Base-by-base conservation (phyloP, 1,284 basidiomycete species). In the Mycena sp. region DNA sequence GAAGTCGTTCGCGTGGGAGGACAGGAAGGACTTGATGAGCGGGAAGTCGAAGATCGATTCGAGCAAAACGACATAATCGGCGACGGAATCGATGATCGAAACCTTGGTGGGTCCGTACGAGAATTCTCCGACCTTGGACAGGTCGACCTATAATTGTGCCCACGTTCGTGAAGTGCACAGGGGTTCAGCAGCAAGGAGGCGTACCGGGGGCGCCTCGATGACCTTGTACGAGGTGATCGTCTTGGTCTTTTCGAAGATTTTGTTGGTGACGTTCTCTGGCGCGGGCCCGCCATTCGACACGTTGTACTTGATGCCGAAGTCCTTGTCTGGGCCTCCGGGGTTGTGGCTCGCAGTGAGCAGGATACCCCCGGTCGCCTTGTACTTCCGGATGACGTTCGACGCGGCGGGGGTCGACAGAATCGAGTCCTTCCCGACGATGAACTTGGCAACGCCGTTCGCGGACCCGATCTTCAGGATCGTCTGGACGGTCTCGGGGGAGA, bases 291-390 rank as follows among this genome's bases (percentile, higher is more conserved):
- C 97, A 73, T 99, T 99, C 46, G 91, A 90, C 61, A 96, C 91
- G 82, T 99, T 99, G 85, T 98, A 99, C 82, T 99, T 99, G 88
- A 99, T 98, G 64, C 97, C 97, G 77, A 99, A 99, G 80, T 99
- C 97, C 73, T 94, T 93, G 72, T 99, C 87, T 28, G 98, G 97
- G 45, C 97, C 97, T 67, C 97, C 97, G 11, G 97, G 96, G 81
- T 99, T 99, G 86, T 99, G 97, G 67, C 90, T 93, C 26, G 97
- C 97, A n/a, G 97, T 99, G 69, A 99, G 86, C 50, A 99, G 86
- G 79, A 99, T 99, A 70, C 97, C 97, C 54, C 98, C 97, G 72
- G 95, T 91, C 1, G 96, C 96, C 81, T 98, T 96, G 85, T 95
- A 94, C 72, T 93, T 93, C 68, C 97, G 88, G 79, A 99, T 99